phyloP scores from a whole-genome alignment of 2,329 filamentous ascomycete species.

The Aspergillus nomiae region DNA sequence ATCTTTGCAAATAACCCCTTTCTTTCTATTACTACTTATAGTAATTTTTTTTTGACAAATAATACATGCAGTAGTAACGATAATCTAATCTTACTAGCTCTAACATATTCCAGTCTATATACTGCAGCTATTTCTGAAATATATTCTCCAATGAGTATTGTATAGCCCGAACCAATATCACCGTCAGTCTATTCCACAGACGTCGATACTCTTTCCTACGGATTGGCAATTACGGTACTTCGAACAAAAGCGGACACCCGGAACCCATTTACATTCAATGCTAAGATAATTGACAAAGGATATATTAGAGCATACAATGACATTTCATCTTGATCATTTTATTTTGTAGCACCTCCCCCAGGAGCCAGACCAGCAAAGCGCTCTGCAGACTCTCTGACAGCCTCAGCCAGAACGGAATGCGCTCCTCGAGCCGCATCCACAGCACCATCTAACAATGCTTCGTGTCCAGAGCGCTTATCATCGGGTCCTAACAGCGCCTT shows the following conservation, averaged over 20 bases:
- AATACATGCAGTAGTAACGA: too few relatives aligned
- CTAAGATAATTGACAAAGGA: conserved; percentile 9
- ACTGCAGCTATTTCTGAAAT: too few relatives aligned
- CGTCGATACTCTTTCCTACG: too few relatives aligned
- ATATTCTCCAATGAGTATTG: too few relatives aligned
- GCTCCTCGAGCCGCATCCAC: conserved; percentile 63
- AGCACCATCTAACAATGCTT: conserved; percentile 63
- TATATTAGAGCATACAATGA: conserved; percentile 12
- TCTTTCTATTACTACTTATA: too few relatives aligned
- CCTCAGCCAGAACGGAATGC: conserved; percentile 62
- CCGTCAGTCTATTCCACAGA: too few relatives aligned
- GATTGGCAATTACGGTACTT: too few relatives aligned
- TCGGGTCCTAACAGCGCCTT: conserved; percentile 29
- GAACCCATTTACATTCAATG: conserved; percentile 24
- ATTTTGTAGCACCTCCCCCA: conserved; percentile 15
- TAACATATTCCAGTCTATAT: too few relatives aligned
- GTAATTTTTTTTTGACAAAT: too few relatives aligned
- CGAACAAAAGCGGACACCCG: neutral
- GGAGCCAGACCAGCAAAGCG: conserved; percentile 31
- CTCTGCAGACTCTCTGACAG: conserved; percentile 60
- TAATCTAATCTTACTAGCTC: too few relatives aligned
- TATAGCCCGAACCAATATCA: too few relatives aligned
- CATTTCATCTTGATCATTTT: conserved; percentile 32
- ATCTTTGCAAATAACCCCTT: too few relatives aligned
- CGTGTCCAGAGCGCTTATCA: conserved; percentile 45